These are phyloP conservation scores for Aspergillus eucalypticola DNA, from an alignment of 2,329 filamentous ascomycete genomes.

Conservation along the genomic window DNA sequence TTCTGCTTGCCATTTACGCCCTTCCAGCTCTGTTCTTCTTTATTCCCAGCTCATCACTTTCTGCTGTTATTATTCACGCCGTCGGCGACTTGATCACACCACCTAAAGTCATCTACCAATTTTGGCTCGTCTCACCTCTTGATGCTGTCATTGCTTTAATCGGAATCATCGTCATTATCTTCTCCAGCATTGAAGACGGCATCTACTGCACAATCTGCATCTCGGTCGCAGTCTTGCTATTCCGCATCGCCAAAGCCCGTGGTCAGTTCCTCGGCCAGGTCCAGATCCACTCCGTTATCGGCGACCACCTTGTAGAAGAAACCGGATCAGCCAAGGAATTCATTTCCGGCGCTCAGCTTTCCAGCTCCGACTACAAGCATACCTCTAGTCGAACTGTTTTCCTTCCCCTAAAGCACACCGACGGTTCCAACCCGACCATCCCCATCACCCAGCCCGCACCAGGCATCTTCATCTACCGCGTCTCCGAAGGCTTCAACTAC, in stretches of 20 bases:
- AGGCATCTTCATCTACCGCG: slow-evolving; percentile 93
- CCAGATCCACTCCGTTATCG: slow-evolving; percentile 79
- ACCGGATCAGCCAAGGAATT: slow-evolving; percentile 63
- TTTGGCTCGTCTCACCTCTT: slow-evolving; percentile 87
- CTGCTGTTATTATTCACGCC: slow-evolving; percentile 91
- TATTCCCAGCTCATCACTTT: slow-evolving; percentile 76
- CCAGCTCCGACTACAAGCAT: slow-evolving; percentile 42
- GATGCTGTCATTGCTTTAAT: slow-evolving; percentile 91
- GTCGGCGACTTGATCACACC: slow-evolving; percentile 89
- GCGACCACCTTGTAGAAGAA: slow-evolving; percentile 67
- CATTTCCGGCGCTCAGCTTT: slow-evolving; percentile 37
- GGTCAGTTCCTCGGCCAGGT: slow-evolving; percentile 83
- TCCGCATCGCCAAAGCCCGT: slow-evolving; percentile 76
- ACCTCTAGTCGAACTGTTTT: slow-evolving; percentile 73
- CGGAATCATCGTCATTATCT: slow-evolving; percentile 85
- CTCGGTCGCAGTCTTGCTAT: slow-evolving; percentile 76
- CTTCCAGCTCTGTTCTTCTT: slow-evolving; percentile 88
- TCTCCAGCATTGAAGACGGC: slow-evolving; percentile 83
- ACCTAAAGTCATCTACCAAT: slow-evolving; percentile 86
- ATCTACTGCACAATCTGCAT: slow-evolving; percentile 81
- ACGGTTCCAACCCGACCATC: slow-evolving; percentile 85
- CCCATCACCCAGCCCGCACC: slow-evolving; percentile 78
- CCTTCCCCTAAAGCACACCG: slow-evolving; percentile 80
- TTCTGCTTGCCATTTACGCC: slow-evolving; percentile 85
- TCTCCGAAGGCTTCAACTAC: slow-evolving; percentile 93